Evolutionary conservation across 129 eudicot genomes (phyloP).

Genomic region (Rutidosis leptorrhynchoides): DNA sequence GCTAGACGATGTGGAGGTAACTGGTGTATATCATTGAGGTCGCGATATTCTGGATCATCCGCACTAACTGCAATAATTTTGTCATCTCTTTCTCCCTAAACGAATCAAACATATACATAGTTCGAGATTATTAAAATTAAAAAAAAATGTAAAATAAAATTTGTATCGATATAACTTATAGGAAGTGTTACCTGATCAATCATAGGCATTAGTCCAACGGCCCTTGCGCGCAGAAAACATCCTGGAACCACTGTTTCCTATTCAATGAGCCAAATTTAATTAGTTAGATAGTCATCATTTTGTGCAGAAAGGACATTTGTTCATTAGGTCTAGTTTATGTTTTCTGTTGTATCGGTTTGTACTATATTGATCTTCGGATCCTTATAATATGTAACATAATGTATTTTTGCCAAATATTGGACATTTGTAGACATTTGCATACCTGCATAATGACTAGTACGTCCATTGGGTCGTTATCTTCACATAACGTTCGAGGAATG

Average conservation of each 20-base stretch:
- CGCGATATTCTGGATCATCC: conserved; percentile 91
- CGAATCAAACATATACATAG: not conserved
- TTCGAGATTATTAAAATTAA: not conserved
- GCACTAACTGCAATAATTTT: conserved; percentile 95
- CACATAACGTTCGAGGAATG: conserved; percentile 83
- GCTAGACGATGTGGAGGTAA: conserved; percentile 86
- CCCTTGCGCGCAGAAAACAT: conserved; percentile 88
- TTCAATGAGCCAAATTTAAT: not conserved
- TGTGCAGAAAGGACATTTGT: not conserved
- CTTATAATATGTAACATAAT: no score
- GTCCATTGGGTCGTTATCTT: conserved; percentile 88
- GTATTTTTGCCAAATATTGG: no score
- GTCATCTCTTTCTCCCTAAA: conserved; percentile 87
- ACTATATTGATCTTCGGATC: no score
- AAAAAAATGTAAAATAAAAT: not conserved
- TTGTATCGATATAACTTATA: no score
- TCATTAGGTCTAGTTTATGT: no score
- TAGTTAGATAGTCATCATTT: not conserved
- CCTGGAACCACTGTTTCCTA: conserved; percentile 91
- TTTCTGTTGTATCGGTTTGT: no score
- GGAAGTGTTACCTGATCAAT: conserved; percentile 68
- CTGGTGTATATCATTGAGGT: conserved; percentile 68
- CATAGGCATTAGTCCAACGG: conserved; percentile 97
- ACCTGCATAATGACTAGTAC: conserved; percentile 87
- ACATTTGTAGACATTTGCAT: not conserved